phyloP scores from a whole-genome alignment of 306 rosid genomes.

The Pterocarpus santalinus region DNA sequence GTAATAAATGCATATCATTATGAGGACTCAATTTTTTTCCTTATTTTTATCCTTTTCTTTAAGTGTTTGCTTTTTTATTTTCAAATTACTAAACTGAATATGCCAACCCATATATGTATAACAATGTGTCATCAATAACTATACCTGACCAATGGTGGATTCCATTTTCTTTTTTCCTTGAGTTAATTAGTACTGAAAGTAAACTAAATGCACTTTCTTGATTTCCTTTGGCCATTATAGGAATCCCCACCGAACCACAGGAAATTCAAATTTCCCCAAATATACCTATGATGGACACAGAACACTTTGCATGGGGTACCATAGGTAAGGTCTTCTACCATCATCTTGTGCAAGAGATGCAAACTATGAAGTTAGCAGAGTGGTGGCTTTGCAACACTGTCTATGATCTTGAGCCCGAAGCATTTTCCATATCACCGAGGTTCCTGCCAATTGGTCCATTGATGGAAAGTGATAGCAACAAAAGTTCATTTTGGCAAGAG shows the following conservation, averaged over 20 bases:
- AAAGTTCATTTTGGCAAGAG: constrained; percentile 23
- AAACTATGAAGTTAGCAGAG: constrained; percentile 23
- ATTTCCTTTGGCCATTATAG: constrained; percentile 15
- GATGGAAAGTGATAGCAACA: neutral
- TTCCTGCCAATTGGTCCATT: constrained; percentile 45
- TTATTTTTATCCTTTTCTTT: no score
- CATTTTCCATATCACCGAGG: constrained; percentile 27
- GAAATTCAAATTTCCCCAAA: constrained; percentile 31
- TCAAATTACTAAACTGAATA: no score
- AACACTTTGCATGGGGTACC: constrained; percentile 27
- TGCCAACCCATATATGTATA: no score
- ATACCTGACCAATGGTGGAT: no score
- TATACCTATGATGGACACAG: constrained; percentile 30
- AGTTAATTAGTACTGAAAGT: no score
- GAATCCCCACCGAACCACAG: constrained; percentile 5
- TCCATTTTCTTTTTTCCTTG: no score
- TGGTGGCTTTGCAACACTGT: constrained; percentile 49
- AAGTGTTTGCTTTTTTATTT: no score
- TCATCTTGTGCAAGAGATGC: constrained; percentile 16
- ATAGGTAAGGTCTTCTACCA: neutral
- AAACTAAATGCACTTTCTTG: neutral
- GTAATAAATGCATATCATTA: no score
- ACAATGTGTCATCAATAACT: no score
- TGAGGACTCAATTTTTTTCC: no score
- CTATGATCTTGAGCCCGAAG: constrained; percentile 39